Evolutionary conservation across 129 eudicot species (phyloP), one percentile per base, ranked within the genome.

Genomic region (Helianthus annuus): DNA sequence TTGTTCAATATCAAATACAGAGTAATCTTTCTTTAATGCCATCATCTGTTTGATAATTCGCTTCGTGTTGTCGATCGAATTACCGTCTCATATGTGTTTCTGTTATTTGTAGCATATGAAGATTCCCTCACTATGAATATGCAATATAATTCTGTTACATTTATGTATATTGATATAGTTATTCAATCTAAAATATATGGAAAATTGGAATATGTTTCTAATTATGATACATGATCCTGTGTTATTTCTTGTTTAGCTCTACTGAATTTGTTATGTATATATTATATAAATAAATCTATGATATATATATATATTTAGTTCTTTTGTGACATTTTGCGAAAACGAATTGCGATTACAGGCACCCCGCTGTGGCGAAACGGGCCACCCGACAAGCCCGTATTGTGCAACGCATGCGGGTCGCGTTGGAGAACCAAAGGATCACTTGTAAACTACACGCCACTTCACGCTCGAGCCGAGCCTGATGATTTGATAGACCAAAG

Each of bases 361-460:
- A 94, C 99, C 48, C 99, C 99, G 9, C 96, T 94, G 42, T 94
- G 99, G 99, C 89, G 99, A 77, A 94, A 94, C 64, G 99, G 99
- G 46, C 99, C 99, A 52, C 96, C 99, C 12, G 99, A 94, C 57
- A 94, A 94, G 91, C 99, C 99, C 32, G 83, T 94, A 32, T 86
- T 94, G 29, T 94, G 99, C 84, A 94, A 94, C 74, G 99, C 99
- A 0, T 94, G 99, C 72, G 99, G 99, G 24, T 94, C 99, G 7
- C 84, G 99, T 57, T 94, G 99, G 99, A 90, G 99, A 79, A 94
- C 99, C 13, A 94, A 94, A 76, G 99, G 99, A 48, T 84, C 97
- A 55, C 86, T 94, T 69, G 84, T 64, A 45, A 90, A 94, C 79
- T 94, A 94, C 84, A 88, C 96, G 11, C 99, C 99, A 46, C 86